These are phyloP conservation scores for Sordaria brevicollis DNA, from an alignment of 495 filamentous ascomycete genomes.

Conservation along the genomic window DNA sequence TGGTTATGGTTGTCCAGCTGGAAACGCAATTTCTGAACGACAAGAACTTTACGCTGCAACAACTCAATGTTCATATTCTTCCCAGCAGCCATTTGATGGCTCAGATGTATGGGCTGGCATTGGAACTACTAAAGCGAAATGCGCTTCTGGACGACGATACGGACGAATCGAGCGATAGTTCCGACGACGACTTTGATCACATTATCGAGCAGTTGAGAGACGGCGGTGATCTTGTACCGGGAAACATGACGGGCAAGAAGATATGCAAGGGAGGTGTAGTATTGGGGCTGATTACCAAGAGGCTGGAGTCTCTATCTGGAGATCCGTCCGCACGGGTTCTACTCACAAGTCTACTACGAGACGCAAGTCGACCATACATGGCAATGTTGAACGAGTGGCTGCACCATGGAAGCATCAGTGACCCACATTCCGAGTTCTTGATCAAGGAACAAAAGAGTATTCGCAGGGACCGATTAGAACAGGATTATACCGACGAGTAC, in stretches of 20 bases:
- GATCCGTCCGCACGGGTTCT: constrained; percentile 78
- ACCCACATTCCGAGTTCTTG: constrained; percentile 89
- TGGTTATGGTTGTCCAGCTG: constrained; percentile 83
- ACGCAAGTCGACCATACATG: constrained; percentile 93
- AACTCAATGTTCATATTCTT: constrained; percentile 83
- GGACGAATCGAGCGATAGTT: constrained; percentile 73
- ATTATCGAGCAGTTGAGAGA: constrained; percentile 81
- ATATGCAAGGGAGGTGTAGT: constrained; percentile 92
- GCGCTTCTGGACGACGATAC: constrained; percentile 77
- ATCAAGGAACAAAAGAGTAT: constrained; percentile 96
- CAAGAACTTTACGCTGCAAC: constrained; percentile 77
- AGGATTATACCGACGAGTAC: constrained; percentile 98
- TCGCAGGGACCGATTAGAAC: constrained; percentile 75
- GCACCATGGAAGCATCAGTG: constrained; percentile 88
- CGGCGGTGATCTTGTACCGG: constrained; percentile 65
- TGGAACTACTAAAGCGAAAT: constrained; percentile 81
- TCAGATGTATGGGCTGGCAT: constrained; percentile 76
- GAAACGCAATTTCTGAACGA: constrained; percentile 86
- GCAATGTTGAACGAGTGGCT: constrained; percentile 97
- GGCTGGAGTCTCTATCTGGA: constrained; percentile 79
- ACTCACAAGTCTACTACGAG: constrained; percentile 68
- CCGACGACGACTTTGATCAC: constrained; percentile 59
- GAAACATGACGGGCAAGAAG: constrained; percentile 75
- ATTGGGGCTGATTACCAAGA: constrained; percentile 70
- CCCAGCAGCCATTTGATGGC: constrained; percentile 81